Evolutionary conservation across 2,329 filamentous ascomycete genomes (phyloP), one percentile per base, ranked within the genome.

Genomic region (Trichoderma harzianum): DNA sequence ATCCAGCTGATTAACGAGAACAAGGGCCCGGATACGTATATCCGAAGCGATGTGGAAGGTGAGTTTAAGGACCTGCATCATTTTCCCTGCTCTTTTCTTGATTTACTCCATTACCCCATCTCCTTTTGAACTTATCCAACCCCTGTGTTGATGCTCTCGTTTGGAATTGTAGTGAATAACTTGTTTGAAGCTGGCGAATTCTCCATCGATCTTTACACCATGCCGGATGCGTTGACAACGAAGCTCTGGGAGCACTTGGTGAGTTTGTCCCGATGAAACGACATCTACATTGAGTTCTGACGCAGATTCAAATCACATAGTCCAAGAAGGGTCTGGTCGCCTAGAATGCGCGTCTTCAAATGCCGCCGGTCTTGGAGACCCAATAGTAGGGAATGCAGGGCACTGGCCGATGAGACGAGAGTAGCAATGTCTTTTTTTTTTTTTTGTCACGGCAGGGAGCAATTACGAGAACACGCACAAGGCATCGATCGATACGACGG

Each of bases 1-100:
- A 97, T 99, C 73, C 95, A 98, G 84, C 92, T 99, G 89, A 95
- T 99, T 74, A 96, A 98, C 82, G 96, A 99, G 83, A 93, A 98
- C 84, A 98, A 98, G 86, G 91, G 90, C 1, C 89, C 93, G 7
- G 94, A 97, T 75, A 98, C 95, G 1, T 98, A 97, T 83, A 97
- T 95, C 64, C 95, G 97, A 85, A 98, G 98, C 78, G 97, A 99
- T 82, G 89, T 98, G 72, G 96, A 99, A 78, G 92, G 94, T 97
- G 84, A 84, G 92, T 88, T 32, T 73, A 70, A 68, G 71, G 53
- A 32, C 16, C 21, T 39, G 51, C 32, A 39, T 57, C 61, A 5
- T n/a, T 21, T 28, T 24, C 36, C 36, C 36, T 55, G 24, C 55
- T 18, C 21, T 28, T 26, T 30, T 34, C 26, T 65, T 32, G 51